Conservation (phyloP, 1,139 yeast species). For the Geotrichum macrosporum region DNA sequence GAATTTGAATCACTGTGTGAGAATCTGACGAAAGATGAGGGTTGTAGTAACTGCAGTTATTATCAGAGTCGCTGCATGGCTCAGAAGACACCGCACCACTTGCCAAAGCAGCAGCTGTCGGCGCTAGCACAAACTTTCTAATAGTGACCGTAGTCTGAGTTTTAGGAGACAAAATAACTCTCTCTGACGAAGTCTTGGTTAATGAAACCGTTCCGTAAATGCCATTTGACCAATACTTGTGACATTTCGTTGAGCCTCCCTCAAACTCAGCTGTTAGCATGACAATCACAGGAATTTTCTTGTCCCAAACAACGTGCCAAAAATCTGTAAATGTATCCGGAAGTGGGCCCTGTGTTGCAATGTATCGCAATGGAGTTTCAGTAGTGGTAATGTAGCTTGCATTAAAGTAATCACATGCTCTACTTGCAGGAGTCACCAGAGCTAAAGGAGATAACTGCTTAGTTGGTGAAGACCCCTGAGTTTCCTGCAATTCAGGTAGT, state of each 20-base stretch:
- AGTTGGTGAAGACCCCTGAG: neutral
- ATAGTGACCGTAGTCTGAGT: conserved; percentile 22
- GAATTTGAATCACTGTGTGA: conserved; percentile 54
- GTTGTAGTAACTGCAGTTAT: conserved; percentile 3
- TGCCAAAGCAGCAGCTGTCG: conserved; percentile 5
- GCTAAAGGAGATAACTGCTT: neutral
- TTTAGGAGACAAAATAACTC: conserved; percentile 7
- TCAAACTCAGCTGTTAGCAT: conserved; percentile 60
- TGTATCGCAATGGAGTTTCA: conserved; percentile 45
- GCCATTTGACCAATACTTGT: conserved; percentile 49
- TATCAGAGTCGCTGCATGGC: neutral
- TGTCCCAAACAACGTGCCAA: conserved; percentile 67
- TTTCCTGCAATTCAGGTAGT: conserved; percentile 28
- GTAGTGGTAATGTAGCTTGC: conserved; percentile 49
- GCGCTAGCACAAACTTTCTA: conserved; percentile 23
- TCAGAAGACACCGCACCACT: neutral
- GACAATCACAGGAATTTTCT: conserved; percentile 57
- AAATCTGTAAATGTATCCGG: conserved; percentile 72
- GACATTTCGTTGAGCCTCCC: conserved; percentile 51
- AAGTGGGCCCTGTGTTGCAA: conserved; percentile 84
- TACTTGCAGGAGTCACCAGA: neutral
- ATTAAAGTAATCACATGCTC: conserved; percentile 50
- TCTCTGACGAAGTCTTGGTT: conserved; percentile 12
- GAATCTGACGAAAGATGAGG: conserved; percentile 2
- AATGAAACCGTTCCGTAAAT: conserved; percentile 28